Base-by-base conservation (phyloP, 164 flowering plant species). In the Tinospora cordifolia region DNA sequence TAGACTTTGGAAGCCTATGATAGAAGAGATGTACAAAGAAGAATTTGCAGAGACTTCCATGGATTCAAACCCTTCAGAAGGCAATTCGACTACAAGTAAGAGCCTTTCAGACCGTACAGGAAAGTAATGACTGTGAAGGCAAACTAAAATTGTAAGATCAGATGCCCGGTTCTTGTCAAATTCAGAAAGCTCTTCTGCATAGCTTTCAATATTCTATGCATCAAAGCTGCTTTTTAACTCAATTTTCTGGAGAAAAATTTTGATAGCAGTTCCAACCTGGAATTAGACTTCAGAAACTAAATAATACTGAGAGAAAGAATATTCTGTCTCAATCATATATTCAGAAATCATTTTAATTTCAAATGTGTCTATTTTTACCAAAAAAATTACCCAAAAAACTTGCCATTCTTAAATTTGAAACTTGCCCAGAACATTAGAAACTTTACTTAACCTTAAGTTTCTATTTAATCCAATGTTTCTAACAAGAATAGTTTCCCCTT, bases 1-100 rank as follows among this genome's bases (percentile, higher is more conserved):
- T 62, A 84, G 98, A 79, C 87, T 94, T 49, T 94, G 98, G 98
- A 93, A 93, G 59, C 98, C 98, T 2, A 93, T 93, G 98, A 96
- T 93, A 40, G 98, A 93, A 70, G 94, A 92, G 70, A 90, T 94
- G 96, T 94, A 94, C 80, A 34, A 87, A 30, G 97, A 91, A 86
- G 98, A 94, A 82, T 84, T 83, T 75, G 90, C 74, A 30, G 91
- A 86, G 39, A 83, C 85, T 39, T 82, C 90, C 26, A 75, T 71
- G 47, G 90, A 85, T 71, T 79, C 85, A 8, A 80, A 83, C 74
- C 79, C 74, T 34, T 75, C 82, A 10, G 80, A 80, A 9, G 68
- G 76, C 72, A 57, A 54, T 39, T 72, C 75, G 47, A 57, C 65
- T 17, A 62, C 75, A 19, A 69, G 72, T 54, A 85, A 85, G 44